Percentiles rank a stretch among this genome's conserved stretches.
These are phyloP conservation scores for Larix kaempferi DNA, from an alignment of 75 land plant species.

Conservation along the genomic window DNA sequence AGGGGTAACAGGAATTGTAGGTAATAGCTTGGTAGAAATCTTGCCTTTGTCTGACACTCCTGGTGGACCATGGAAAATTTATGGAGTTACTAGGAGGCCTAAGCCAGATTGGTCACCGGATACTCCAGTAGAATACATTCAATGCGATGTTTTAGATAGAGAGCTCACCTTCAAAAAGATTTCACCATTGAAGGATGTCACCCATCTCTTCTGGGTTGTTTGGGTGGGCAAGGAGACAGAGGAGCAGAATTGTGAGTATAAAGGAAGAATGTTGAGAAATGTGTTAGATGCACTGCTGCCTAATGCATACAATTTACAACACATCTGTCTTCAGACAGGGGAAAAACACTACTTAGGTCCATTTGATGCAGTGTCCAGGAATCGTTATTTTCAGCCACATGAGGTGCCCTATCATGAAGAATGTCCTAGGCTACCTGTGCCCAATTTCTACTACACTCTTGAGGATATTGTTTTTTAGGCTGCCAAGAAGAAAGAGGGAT, in stretches of 20 bases:
- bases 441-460: too few relatives aligned
- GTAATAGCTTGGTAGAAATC: slow-evolving; percentile 64
- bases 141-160: slow-evolving; percentile 50
- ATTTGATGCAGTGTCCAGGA: slow-evolving; percentile 22
- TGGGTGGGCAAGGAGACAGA: slow-evolving; percentile 40
- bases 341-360: slow-evolving; percentile 73
- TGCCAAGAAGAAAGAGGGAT: too few relatives aligned
- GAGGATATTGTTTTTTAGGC: too few relatives aligned
- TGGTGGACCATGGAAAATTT: slow-evolving; percentile 75
- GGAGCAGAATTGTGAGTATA: slow-evolving; percentile 30
- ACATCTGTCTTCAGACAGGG: slow-evolving; percentile 76
- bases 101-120: slow-evolving; percentile 16
- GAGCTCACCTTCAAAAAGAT: slow-evolving; percentile 48
- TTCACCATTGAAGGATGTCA: slow-evolving; percentile 51
- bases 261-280: slow-evolving; percentile 56
- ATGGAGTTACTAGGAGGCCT: slow-evolving; percentile 59
- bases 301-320: slow-evolving; percentile 48
- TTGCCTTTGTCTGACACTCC: slow-evolving; percentile 62
- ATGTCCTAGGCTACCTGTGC: slow-evolving; percentile 6
- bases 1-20: slow-evolving; percentile 75
- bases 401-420: slow-evolving; percentile 71
- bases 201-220: slow-evolving; percentile 71
- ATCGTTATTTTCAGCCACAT: slow-evolving; percentile 16
- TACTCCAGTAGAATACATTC: slow-evolving; percentile 36
- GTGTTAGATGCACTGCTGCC: slow-evolving; percentile 51